Conservation (phyloP, 495 filamentous ascomycete genomes). For the Glonium stellatum region DNA sequence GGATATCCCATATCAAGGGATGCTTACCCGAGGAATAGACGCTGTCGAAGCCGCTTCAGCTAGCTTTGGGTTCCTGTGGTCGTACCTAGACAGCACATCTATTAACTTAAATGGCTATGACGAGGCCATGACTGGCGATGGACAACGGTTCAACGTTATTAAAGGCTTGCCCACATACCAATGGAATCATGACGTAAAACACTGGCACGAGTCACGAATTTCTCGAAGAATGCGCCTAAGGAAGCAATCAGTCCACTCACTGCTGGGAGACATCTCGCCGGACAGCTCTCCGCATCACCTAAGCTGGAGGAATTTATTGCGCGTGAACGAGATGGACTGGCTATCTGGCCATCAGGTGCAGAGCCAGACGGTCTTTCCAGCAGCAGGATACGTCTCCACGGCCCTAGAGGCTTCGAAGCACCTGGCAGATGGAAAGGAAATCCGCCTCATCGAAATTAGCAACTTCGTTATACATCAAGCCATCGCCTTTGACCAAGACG, state of each 20-base stretch:
- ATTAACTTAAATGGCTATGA: no score
- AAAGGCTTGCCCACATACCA: background rate
- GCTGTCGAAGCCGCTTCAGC: background rate
- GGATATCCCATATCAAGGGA: background rate
- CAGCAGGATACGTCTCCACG: background rate
- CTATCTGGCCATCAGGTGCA: background rate
- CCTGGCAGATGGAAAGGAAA: background rate
- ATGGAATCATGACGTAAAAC: background rate
- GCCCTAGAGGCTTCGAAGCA: background rate
- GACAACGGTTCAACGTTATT: background rate
- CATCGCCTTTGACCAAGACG: no score
- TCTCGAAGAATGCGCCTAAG: background rate
- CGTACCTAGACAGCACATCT: no score
- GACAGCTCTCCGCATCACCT: background rate
- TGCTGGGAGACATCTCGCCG: no score
- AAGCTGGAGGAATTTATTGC: background rate
- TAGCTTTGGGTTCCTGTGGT: background rate
- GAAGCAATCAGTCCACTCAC: background rate
- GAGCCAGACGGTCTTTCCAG: background rate
- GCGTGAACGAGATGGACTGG: background rate
- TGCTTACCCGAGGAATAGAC: background rate
- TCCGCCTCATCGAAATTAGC: constrained; percentile 3
- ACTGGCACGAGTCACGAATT: background rate
- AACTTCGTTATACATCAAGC: constrained; percentile 39
- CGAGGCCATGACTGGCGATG: no score